phyloP scores from a whole-genome alignment of 805 yeast genomes.

The Helenozyma rhizophorensis region DNA sequence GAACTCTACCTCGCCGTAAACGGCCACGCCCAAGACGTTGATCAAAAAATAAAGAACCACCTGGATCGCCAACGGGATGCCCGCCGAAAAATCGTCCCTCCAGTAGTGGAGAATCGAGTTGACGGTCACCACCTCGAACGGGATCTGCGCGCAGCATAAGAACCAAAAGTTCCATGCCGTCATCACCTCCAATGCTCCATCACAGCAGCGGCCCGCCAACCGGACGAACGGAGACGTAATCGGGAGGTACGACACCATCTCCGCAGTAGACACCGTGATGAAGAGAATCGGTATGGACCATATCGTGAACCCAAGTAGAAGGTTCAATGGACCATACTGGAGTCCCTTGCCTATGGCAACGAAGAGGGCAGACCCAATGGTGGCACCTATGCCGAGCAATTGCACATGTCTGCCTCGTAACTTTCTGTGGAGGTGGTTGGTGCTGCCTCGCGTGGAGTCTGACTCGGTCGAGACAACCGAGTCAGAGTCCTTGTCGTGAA shows the following conservation, averaged over 20 bases:
- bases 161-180: constrained; percentile 81
- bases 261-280: constrained; percentile 71
- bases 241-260: constrained; percentile 74
- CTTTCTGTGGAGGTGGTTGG: constrained; percentile 33
- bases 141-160: constrained; percentile 71
- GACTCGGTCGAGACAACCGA: constrained; percentile 7
- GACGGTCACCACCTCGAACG: constrained; percentile 79
- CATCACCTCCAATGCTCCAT: constrained; percentile 68
- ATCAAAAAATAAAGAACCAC: constrained; percentile 57
- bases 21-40: constrained; percentile 40
- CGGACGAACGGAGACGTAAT: constrained; percentile 73
- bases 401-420: constrained; percentile 70
- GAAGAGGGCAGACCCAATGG: constrained; percentile 77
- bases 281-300: constrained; percentile 70
- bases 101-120: constrained; percentile 77
- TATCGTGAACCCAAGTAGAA: constrained; percentile 58
- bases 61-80: constrained; percentile 63
- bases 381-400: constrained; percentile 75
- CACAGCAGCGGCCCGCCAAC: constrained; percentile 70
- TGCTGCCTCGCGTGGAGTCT: constrained; percentile 7
- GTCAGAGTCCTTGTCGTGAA: neutral
- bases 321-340: constrained; percentile 60
- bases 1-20: constrained; percentile 54
- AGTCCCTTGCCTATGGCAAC: constrained; percentile 67
- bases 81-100: constrained; percentile 74